Evolutionary conservation across 768 basidiomycete genomes (phyloP), one percentile per base, ranked within the genome.

Genomic region (Phaffia tasmanica): DNA sequence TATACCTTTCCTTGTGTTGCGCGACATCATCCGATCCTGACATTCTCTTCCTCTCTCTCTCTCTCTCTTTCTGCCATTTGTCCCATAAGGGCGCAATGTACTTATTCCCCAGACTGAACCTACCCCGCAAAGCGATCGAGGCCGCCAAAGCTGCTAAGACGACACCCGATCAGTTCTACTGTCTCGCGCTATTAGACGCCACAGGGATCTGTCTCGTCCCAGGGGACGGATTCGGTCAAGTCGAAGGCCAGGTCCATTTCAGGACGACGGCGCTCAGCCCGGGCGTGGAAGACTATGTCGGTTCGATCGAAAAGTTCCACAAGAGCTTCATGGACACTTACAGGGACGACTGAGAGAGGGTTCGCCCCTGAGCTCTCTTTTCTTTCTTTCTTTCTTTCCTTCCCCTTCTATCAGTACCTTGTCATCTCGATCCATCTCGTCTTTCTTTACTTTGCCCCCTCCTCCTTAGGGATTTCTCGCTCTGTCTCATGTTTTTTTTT

Each of bases 171-270:
- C 86, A 85, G 53, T 86, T 93, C 73, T 99, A 99, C 74, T 83
- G 89, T 25, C 79, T 94, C 48, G 83, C 81, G 70, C 75, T 99
- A 60, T 81, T 99, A 61, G 76, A 77, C 68, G 75, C 74, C 23
- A 77, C 76, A 0, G 76, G 76, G 67, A 95, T 98, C 70, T 95
- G 92, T 72, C 88, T 88, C 25, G 88, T 97, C 5, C 89, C 92
- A 6, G 94, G 94, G 0, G 86, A 85, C 57, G 94, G 94, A 0
- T 99, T 99, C 75, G 93, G 93, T 5, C 93, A 97, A 79, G 86
- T 82, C 77, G 85, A 87, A 59, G 90, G 87, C 29, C 86, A 92
- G 73, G 85, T 84, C 77, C 94, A 99, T 77, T 86, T 95, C 74
- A 80, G 94, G 47, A 78, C 97, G 75, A 99, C 95, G 9, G 95